Evolutionary conservation across 164 flowering plant genomes (phyloP).

Genomic region (Saururus chinensis): DNA sequence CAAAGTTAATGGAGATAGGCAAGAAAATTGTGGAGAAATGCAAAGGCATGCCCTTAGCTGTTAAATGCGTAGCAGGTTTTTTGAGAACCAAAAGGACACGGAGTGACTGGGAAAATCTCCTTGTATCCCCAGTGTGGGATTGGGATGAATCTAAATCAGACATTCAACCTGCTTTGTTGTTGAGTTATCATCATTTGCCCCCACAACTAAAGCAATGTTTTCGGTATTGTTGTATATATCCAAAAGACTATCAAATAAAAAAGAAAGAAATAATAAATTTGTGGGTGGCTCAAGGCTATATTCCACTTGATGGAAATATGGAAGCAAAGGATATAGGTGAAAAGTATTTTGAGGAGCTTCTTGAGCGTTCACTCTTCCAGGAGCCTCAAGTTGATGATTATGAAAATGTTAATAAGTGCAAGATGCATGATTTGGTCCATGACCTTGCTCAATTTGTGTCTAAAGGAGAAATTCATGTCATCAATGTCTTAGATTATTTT

Average conservation of each 20-base stretch:
- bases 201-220: too few species aligned
- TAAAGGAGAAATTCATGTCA: too few species aligned
- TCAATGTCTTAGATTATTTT: too few species aligned
- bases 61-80: neutral
- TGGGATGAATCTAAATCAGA: neutral
- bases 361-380: neutral
- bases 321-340: neutral
- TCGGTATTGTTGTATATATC: slow-evolving; percentile 4
- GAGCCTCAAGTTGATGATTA: neutral
- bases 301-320: neutral
- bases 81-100: neutral
- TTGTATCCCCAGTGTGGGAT: slow-evolving; percentile 1
- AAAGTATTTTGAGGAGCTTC: slow-evolving; percentile 1
- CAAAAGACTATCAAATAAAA: neutral
- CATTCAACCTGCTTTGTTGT: neutral
- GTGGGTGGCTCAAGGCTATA: too few species aligned
- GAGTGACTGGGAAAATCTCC: slow-evolving; percentile 3
- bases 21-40: slow-evolving; percentile 10
- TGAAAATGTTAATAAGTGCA: too few species aligned
- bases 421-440: too few species aligned
- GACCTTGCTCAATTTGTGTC: too few species aligned
- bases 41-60: slow-evolving; percentile 2
- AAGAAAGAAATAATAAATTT: neutral
- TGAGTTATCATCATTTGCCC: slow-evolving; percentile 4
- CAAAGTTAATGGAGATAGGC: too few species aligned